These are phyloP conservation scores for Lathyrus tuberosus DNA, from an alignment of 306 rosid genomes.

Conservation along the genomic window DNA sequence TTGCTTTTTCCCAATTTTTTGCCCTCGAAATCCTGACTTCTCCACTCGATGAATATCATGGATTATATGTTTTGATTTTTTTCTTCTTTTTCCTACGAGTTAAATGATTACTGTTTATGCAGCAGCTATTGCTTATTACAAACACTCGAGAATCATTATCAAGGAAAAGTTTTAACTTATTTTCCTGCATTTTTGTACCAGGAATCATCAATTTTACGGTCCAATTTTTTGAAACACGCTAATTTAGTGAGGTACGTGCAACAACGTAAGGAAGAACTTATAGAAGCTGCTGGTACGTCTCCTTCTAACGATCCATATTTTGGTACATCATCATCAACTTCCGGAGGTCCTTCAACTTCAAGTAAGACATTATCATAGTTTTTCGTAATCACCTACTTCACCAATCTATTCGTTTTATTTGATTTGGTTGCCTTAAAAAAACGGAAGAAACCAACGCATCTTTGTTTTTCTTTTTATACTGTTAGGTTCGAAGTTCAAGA, in stretches of 20 bases:
- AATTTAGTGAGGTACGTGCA: constrained; percentile 74
- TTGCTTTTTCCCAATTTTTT: no score
- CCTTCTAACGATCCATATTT: constrained; percentile 52
- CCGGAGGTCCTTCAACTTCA: constrained; percentile 61
- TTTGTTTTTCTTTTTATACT: constrained; percentile 15
- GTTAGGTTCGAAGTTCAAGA: constrained; percentile 77
- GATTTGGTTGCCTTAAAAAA: not conserved
- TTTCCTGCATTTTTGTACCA: constrained; percentile 49
- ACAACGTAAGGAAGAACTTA: constrained; percentile 56
- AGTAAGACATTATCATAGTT: constrained; percentile 58
- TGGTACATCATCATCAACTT: constrained; percentile 61
- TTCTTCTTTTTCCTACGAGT: not conserved
- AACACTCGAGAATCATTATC: not conserved
- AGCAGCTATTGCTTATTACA: not conserved
- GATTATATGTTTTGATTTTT: not conserved
- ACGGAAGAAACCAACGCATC: not conserved
- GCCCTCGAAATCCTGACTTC: no score
- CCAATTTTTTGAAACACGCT: constrained; percentile 70
- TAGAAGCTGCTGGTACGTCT: constrained; percentile 53
- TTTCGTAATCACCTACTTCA: constrained; percentile 1
- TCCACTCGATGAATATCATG: no score
- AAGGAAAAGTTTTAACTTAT: constrained; percentile 18
- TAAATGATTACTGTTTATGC: not conserved
- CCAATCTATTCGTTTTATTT: constrained; percentile 12
- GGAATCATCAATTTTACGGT: constrained; percentile 79